A percentile compares a stretch with the other conserved stretches of the same genome.
Evolutionary conservation across 176 grass and related monocot species (phyloP).

Genomic region (Carex parvula): DNA sequence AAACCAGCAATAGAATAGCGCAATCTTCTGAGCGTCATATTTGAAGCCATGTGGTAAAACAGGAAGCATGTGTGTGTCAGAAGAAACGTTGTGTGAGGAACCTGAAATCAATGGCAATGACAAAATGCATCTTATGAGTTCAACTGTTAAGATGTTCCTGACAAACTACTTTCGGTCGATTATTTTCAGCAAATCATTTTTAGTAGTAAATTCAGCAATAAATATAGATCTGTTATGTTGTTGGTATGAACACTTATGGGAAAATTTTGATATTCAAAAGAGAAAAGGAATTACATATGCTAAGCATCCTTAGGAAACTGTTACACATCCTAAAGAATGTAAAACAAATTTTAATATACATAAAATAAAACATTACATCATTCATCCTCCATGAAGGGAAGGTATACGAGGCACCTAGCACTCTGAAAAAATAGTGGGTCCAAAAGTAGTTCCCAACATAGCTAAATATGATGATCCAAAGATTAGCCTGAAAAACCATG

Average conservation of each 20-base stretch:
- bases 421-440: slow-evolving; percentile 98
- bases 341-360: not conserved
- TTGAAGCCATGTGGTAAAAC: slow-evolving; percentile 89
- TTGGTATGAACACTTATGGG: not conserved
- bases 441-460: slow-evolving; percentile 99
- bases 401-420: slow-evolving; percentile 93
- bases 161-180: not conserved
- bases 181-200: slow-evolving; percentile 2
- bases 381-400: slow-evolving; percentile 99
- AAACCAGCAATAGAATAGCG: slow-evolving; percentile 47
- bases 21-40: slow-evolving; percentile 83
- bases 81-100: slow-evolving; percentile 82
- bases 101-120: slow-evolving; percentile 53
- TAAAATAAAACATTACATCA: slow-evolving; percentile 58
- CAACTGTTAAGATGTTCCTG: slow-evolving; percentile 4
- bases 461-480: slow-evolving; percentile 98
- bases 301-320: not conserved
- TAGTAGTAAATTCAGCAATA: not conserved
- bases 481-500: slow-evolving; percentile 70
- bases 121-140: slow-evolving; percentile 1
- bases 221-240: not conserved
- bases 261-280: not conserved
- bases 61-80: slow-evolving; percentile 84
- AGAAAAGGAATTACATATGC: not conserved
- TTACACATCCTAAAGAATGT: not conserved